phyloP scores from a whole-genome alignment of 257 asterid genomes.

The Vinca minor region DNA sequence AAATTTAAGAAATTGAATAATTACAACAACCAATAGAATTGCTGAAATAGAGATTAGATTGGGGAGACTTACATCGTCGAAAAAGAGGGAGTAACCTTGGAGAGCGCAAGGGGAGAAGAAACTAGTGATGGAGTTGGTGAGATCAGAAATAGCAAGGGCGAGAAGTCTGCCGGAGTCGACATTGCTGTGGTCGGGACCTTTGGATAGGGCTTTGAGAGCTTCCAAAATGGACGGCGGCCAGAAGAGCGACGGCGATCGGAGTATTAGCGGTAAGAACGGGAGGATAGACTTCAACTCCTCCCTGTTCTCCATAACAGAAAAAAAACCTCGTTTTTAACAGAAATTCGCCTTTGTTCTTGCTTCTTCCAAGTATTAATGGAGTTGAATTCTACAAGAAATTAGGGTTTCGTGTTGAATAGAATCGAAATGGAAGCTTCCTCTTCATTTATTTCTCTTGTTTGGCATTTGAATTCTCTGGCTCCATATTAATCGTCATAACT shows the following conservation, averaged over 20 bases:
- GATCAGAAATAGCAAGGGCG: slow-evolving; percentile 53
- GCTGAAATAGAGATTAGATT: not conserved
- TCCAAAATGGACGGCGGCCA: slow-evolving; percentile 63
- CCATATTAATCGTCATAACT: too few relatives aligned
- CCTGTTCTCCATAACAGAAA: slow-evolving; percentile 8
- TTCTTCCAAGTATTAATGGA: too few relatives aligned
- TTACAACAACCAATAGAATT: too few relatives aligned
- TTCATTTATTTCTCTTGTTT: too few relatives aligned
- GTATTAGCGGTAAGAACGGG: slow-evolving; percentile 49
- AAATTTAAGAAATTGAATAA: too few relatives aligned
- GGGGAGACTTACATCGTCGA: slow-evolving; percentile 50
- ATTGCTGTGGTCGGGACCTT: slow-evolving; percentile 63
- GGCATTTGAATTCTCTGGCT: too few relatives aligned
- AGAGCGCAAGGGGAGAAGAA: slow-evolving; percentile 37
- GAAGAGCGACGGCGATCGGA: slow-evolving; percentile 48
- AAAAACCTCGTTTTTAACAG: too few relatives aligned
- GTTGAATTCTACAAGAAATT: too few relatives aligned
- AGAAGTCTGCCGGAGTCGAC: slow-evolving; percentile 62
- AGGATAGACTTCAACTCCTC: slow-evolving; percentile 38
- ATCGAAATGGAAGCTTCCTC: too few relatives aligned
- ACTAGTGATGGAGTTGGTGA: slow-evolving; percentile 38
- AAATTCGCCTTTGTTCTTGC: too few relatives aligned
- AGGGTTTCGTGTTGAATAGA: too few relatives aligned
- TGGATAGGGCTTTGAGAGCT: slow-evolving; percentile 58
- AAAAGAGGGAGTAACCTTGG: slow-evolving; percentile 59